These are phyloP conservation scores for Phytomonas francai DNA, from an alignment of 208 protist species.

Conservation along the genomic window DNA sequence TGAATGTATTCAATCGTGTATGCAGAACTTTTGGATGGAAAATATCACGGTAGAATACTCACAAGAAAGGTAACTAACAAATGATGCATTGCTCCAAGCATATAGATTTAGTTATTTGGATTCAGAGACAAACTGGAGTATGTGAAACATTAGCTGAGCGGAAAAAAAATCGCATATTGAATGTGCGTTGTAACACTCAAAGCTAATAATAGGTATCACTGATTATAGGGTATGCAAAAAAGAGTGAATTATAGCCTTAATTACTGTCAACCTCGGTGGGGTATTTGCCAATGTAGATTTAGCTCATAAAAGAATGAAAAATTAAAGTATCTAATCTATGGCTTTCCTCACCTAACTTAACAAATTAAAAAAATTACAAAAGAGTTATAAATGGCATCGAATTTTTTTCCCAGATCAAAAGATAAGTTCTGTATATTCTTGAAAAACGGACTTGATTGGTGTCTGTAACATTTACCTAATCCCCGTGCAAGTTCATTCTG, in stretches of 20 bases:
- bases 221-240: not conserved
- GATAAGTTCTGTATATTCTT: not conserved
- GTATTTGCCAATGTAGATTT: not conserved
- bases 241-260: constrained; percentile 8
- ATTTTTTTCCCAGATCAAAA: not conserved
- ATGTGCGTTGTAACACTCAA: not conserved
- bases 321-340: not conserved
- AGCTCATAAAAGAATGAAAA: not conserved
- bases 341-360: not conserved
- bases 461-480: too few species aligned
- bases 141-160: not conserved
- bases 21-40: not conserved
- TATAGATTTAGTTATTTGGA: not conserved
- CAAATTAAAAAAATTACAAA: not conserved
- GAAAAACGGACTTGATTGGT: too few species aligned
- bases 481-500: too few species aligned
- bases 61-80: not conserved
- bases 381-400: not conserved
- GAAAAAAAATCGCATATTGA: not conserved
- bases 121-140: not conserved
- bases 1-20: not conserved
- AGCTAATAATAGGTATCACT: too few species aligned
- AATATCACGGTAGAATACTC: not conserved
- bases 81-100: not conserved
- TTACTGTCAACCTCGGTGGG: not conserved